phyloP scores from a whole-genome alignment of 2,329 filamentous ascomycete genomes.

The Karstenula rhodostoma region DNA sequence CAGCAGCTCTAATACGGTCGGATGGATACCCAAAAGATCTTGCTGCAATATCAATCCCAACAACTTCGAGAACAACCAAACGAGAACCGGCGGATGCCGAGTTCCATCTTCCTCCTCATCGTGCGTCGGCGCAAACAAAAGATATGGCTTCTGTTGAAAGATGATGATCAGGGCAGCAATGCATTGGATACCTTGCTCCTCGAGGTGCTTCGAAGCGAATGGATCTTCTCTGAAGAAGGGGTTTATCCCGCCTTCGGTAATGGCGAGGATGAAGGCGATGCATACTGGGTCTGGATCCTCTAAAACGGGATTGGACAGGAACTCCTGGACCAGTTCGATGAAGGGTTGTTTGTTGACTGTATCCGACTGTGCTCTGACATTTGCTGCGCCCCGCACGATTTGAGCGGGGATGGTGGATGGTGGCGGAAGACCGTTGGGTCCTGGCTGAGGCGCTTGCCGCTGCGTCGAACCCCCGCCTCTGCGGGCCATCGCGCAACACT shows the following conservation, averaged over 20 bases:
- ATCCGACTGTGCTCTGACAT: slow-evolving; percentile 67
- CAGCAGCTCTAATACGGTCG: slow-evolving; percentile 49
- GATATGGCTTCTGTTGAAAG: slow-evolving; percentile 75
- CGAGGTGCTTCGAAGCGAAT: slow-evolving; percentile 67
- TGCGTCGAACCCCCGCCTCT: slow-evolving; percentile 47
- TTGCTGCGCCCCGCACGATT: slow-evolving; percentile 81
- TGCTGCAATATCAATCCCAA: slow-evolving; percentile 56
- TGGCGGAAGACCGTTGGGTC: slow-evolving; percentile 42
- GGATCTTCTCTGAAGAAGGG: slow-evolving; percentile 72
- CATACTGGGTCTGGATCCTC: slow-evolving; percentile 74
- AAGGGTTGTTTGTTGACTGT: slow-evolving; percentile 77
- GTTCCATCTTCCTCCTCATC: slow-evolving; percentile 40
- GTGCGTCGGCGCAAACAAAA: slow-evolving; percentile 59
- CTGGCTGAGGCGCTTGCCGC: slow-evolving; percentile 32
- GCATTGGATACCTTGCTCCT: slow-evolving; percentile 72
- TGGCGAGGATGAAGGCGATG: slow-evolving; percentile 86
- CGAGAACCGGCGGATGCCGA: slow-evolving; percentile 56
- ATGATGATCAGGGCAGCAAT: slow-evolving; percentile 79
- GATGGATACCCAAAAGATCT: slow-evolving; percentile 52
- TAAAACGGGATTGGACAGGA: slow-evolving; percentile 57
- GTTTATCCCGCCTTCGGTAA: slow-evolving; percentile 80
- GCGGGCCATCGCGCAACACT: slow-evolving; percentile 50
- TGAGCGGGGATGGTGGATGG: slow-evolving; percentile 89
- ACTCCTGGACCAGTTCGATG: slow-evolving; percentile 74
- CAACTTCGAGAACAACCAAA: slow-evolving; percentile 64